Base-by-base conservation (phyloP, 176 grass and related monocot genomes). In the Phoenix dactylifera region DNA sequence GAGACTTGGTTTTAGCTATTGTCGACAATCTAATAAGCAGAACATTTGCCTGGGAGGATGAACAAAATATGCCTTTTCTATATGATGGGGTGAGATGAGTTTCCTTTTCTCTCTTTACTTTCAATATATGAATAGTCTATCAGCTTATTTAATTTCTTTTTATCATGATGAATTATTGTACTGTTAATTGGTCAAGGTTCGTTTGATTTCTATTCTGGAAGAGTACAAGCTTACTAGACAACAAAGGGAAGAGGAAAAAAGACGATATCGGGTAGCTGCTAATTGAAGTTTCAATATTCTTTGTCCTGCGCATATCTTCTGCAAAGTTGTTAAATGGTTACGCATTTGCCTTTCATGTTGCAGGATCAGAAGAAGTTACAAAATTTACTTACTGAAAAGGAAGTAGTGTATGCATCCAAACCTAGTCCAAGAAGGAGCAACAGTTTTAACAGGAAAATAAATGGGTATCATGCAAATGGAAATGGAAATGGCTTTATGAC, bases 301-400 rank as follows among this genome's bases (percentile, higher is more conserved):
- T 14, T 44, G 12, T 14, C 35, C 35, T 9, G 2, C 9, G 12
- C 35, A 12, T 12, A 44, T 44, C 10, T 44, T 44, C 10, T 44
- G 7, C 7, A 44, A 44, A 44, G 35, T 9, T 44, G 7, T 44
- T 44, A 12, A 44, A 44, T 44, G 35, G 35, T 44, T 44, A 14
- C 35, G 12, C 35, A 44, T 44, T 44, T 44, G 35, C 35, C 35
- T 0, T 14, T 9, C 10, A 51, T 70, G 6, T 51, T 6, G 7
- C 67, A 98, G 93, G 93, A 98, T 39, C 87, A 92, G 59, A 92
- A 86, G 79, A 98, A 89, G 64, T 52, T 98, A 39, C 93, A 92
- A 12, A 92, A 29, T 66, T 19, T 98, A 64, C 81, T 79, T 9
- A 92, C 83, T 64, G 93, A 98, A 55, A 97, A 90, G 66, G 93